A percentile compares a stretch with the other conserved stretches of the same genome.
Conservation (phyloP, 2,329 filamentous ascomycete genomes). For the Penicillium glabrum region DNA sequence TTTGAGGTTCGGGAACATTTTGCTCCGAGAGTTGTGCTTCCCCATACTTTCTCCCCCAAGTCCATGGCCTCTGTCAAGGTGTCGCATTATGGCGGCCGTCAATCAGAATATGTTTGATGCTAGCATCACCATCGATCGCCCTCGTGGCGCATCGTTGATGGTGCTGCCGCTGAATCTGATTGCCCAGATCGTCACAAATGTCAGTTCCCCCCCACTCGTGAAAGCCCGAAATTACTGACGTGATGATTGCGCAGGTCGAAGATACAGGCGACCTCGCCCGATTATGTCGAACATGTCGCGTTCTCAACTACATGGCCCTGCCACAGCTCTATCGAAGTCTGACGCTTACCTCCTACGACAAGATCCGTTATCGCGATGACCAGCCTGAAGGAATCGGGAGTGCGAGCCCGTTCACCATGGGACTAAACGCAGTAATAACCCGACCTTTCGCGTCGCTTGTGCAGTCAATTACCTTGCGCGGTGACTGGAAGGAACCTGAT, state of each 20-base stretch:
- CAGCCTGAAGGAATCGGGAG: constrained; percentile 61
- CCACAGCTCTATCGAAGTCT: constrained; percentile 61
- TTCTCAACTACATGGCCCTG: constrained; percentile 65
- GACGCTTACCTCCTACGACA: constrained; percentile 57
- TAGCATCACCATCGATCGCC: constrained; percentile 31
- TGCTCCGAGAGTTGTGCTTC: constrained; percentile 15
- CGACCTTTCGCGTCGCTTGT: constrained; percentile 55
- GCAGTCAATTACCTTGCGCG: constrained; percentile 52
- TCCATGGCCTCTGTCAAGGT: constrained; percentile 27
- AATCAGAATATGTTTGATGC: constrained; percentile 45
- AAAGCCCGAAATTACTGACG: constrained; percentile 5
- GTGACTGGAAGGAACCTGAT: constrained; percentile 59
- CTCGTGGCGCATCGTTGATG: constrained; percentile 33
- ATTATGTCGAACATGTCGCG: constrained; percentile 59
- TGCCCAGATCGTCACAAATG: constrained; percentile 56
- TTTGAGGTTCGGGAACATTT: constrained; percentile 16
- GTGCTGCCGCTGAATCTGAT: constrained; percentile 59
- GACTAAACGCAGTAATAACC: constrained; percentile 61
- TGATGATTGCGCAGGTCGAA: constrained; percentile 49
- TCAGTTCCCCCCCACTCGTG: constrained; percentile 31
- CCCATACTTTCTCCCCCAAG: constrained; percentile 8
- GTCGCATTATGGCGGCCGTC: constrained; percentile 43
- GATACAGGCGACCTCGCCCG: constrained; percentile 59
- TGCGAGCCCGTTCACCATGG: constrained; percentile 64
- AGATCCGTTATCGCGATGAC: constrained; percentile 59